Evolutionary conservation across 768 basidiomycete species (phyloP), one percentile per base, ranked within the genome.

Genomic region (Russula sp.): DNA sequence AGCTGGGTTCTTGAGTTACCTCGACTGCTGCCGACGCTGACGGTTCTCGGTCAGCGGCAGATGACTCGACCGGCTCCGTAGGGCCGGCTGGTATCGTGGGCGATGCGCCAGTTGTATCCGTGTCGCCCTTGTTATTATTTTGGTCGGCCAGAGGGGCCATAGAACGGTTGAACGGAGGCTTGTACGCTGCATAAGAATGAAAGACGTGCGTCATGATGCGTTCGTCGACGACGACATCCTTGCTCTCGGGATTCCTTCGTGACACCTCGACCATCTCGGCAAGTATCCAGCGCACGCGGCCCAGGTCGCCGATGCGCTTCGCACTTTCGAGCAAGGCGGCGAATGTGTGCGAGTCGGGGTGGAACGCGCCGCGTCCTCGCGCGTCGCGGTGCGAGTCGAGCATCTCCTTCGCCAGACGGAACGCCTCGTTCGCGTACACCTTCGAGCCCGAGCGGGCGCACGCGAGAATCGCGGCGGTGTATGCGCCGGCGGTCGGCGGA

Each of bases 401-500:
- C 93, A 99, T 96, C 77, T 94, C 82, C 71, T 87, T 82, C 45
- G 94, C 85, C 13, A 95, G 78, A 51, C 91, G 80, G 75, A 95
- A 88, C 2, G 86, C 91, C 70, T 96, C 94, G 66, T 84, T 81
- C 11, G 94, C 84, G 73, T 85, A 91, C 57, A 75, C 71, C 65
- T 78, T 80, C 37, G 75, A 69, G 1, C 89, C 89, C 4, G 82
- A 83, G 40, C 83, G 75, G 11, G 89, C 89, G 70, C 92, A 91
- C 0, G 91, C 89, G 10, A 85, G 79, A 69, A 98, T 94, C 60
- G 90, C 75, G 0, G 93, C 93, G 64, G 86, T 87, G 71, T 92
- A 99, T 3, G 91, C 80, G 4, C 78, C 82, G 1, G 78, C 77
- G 0, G 84, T 85, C 0, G 95, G 93, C 11, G 74, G 64, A 14